Base-by-base conservation (phyloP, 768 basidiomycete species). In the Lentinula lateritia region DNA sequence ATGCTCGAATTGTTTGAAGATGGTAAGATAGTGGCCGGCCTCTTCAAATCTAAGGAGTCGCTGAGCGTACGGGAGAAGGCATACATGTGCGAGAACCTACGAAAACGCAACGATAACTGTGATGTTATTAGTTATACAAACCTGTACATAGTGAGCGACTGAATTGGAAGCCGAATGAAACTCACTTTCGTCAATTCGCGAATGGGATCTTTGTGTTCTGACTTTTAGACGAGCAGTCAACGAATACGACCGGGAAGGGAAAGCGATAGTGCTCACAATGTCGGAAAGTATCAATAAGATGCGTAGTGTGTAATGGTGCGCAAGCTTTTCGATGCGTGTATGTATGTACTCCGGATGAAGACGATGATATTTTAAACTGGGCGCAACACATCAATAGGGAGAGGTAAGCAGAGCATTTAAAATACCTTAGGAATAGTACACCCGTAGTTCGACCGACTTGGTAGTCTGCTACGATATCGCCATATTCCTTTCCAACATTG, bases 341-440 rank as follows among this genome's bases (percentile, higher is more conserved):
- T 93, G 92, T 61, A 99, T 88, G 71, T 99, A 99, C 73, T 98
- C 97, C 13, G 97, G 97, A 72, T 98, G 97, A 13, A 99, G 83
- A 55, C 95, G 90, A 68, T 98, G 95, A 66, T 98, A 98, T 68
- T 87, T 90, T 65, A 98, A 72, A 70, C 97, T 98, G 63, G 2
- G 18, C 15, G 6, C 32, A 2, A 56, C 28, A 36, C 8, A 8
- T 20, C 16, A 16, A 61, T 20, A 50, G 56, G 18, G 20, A 61
- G 20, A 12, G 50, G 50, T 36, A 36, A 12, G 1, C 20, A 50
- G 32, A 59, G 35, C 23, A 63, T 32, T 38, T 34, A 39, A 52
- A 39, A 66, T 61, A 90, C 97, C 94, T 96, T 59, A 99, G 82
- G 71, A 90, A 99, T 23, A 99, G 74, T 9, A 95, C 90, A 18